phyloP scores from a whole-genome alignment of 2,329 filamentous ascomycete species.

The Colletotrichum truncatum region DNA sequence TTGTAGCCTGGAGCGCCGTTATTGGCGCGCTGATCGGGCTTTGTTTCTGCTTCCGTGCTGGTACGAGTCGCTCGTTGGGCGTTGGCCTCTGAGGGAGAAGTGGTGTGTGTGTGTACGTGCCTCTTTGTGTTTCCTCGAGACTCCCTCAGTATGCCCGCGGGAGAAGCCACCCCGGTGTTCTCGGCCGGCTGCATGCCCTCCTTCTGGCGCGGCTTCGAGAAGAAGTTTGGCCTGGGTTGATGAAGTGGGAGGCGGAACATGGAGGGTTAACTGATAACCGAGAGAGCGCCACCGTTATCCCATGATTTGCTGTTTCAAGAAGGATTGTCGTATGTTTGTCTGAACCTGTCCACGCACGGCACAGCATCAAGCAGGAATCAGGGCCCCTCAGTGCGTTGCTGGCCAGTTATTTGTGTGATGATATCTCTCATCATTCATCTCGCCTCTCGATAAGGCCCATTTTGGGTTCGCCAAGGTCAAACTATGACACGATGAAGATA shows the following conservation, averaged over 20 bases:
- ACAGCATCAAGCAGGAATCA: background rate
- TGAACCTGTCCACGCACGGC: background rate
- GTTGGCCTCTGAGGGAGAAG: background rate
- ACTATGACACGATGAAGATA: background rate
- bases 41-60: slow-evolving; percentile 20
- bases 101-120: background rate
- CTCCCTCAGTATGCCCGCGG: background rate
- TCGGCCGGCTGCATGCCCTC: background rate
- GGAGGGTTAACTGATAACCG: slow-evolving; percentile 13
- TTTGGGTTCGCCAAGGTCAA: slow-evolving; percentile 1
- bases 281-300: background rate
- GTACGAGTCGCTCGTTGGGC: slow-evolving; percentile 9
- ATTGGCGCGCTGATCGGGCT: slow-evolving; percentile 24
- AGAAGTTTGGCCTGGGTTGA: slow-evolving; percentile 12
- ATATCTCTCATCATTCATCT: background rate
- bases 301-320: slow-evolving; percentile 2
- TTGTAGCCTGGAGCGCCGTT: background rate
- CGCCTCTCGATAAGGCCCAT: background rate
- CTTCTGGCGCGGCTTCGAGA: slow-evolving; percentile 31
- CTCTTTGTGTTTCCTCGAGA: no score
- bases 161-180: background rate
- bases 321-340: slow-evolving; percentile 6
- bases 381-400: background rate
- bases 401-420: background rate
- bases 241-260: background rate